Evolutionary conservation across 2,329 filamentous ascomycete genomes (phyloP).

Genomic region (Sporothrix pallida): DNA sequence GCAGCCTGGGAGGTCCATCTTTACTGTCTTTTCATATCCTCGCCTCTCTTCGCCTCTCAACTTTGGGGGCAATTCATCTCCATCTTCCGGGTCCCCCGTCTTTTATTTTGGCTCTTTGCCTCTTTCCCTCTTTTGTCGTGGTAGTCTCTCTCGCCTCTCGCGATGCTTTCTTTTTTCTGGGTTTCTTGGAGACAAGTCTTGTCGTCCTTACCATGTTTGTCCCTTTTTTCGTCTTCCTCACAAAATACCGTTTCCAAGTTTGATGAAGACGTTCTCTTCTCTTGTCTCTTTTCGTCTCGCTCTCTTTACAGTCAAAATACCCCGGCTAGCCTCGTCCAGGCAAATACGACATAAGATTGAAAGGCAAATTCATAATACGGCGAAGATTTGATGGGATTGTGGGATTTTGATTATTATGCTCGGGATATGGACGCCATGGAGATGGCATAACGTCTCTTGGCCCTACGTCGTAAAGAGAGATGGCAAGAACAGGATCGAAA

Average conservation of each 20-base stretch:
- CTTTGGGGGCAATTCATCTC: neutral
- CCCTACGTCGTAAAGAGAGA: neutral
- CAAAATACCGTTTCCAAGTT: neutral
- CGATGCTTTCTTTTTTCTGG: neutral
- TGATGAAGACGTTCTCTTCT: neutral
- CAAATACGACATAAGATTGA: slow-evolving; percentile 5
- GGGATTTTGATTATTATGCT: too few species aligned
- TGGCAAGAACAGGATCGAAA: slow-evolving; percentile 17
- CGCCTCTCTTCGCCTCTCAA: neutral
- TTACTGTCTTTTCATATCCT: neutral
- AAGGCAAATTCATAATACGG: neutral
- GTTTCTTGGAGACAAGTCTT: neutral
- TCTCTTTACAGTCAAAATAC: neutral
- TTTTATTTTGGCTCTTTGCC: neutral
- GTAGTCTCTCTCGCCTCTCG: neutral
- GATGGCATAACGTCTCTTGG: neutral
- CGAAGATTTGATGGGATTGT: neutral
- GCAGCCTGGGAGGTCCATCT: neutral
- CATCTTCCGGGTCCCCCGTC: neutral
- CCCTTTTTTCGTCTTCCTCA: neutral
- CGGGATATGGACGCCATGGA: too few species aligned
- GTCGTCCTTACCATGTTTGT: neutral
- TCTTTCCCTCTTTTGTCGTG: slow-evolving; percentile 1
- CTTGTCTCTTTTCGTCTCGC: neutral
- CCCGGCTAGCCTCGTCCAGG: slow-evolving; percentile 11